Evolutionary conservation across 176 grass and related monocot species (phyloP).

Genomic region (Zoysia japonica): DNA sequence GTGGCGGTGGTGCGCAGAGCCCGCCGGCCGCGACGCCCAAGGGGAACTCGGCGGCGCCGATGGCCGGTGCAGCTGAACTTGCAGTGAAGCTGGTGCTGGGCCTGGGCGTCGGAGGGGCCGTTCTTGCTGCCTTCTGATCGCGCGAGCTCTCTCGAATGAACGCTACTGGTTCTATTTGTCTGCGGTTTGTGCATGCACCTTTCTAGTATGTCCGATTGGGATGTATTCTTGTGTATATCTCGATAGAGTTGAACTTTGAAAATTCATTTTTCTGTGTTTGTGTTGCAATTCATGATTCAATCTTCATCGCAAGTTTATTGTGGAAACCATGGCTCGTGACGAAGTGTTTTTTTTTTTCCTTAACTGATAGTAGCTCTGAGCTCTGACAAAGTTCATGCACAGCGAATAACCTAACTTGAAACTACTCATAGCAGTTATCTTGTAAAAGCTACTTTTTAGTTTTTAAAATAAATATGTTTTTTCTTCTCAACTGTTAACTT

Average conservation of each 20-base stretch:
- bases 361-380: too few relatives aligned
- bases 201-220: not conserved
- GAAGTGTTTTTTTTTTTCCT: too few relatives aligned
- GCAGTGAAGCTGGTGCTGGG: conserved; percentile 27
- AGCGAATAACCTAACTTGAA: too few relatives aligned
- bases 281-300: not conserved
- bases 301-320: too few relatives aligned
- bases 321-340: too few relatives aligned
- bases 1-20: not conserved
- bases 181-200: not conserved
- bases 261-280: not conserved
- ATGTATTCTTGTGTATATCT: not conserved
- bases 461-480: conserved; percentile 53
- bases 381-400: too few relatives aligned
- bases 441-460: conserved; percentile 1
- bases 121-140: conserved; percentile 36
- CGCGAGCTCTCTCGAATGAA: not conserved
- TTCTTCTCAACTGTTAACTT: conserved; percentile 31
- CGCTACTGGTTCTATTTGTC: not conserved
- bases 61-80: not conserved
- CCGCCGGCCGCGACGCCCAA: conserved; percentile 13
- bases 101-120: conserved; percentile 37
- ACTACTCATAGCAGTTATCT: too few relatives aligned
- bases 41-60: not conserved
- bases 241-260: not conserved